These are phyloP conservation scores for Hypoxylon sp. DNA, from an alignment of 2,329 filamentous ascomycete genomes.

Conservation along the genomic window DNA sequence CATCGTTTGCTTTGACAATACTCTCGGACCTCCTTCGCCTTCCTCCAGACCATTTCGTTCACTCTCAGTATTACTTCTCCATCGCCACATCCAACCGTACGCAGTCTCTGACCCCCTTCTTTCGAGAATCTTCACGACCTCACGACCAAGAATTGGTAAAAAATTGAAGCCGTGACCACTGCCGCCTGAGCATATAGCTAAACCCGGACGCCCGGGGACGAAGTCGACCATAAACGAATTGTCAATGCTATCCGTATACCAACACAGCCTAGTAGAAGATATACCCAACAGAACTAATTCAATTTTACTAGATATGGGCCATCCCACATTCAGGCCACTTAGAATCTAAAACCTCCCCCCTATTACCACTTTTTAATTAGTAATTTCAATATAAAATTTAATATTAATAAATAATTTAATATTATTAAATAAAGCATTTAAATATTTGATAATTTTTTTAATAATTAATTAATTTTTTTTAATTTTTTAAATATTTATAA, in stretches of 20 bases:
- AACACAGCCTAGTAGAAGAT: constrained; percentile 58
- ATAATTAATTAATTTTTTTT: too few species aligned
- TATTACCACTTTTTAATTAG: too few species aligned
- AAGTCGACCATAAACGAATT: constrained; percentile 59
- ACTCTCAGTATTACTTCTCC: constrained; percentile 37
- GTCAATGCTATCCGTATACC: constrained; percentile 51
- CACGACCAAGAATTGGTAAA: constrained; percentile 48
- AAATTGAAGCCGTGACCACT: constrained; percentile 59
- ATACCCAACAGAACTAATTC: constrained; percentile 55
- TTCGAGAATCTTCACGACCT: constrained; percentile 50
- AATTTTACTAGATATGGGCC: constrained; percentile 46
- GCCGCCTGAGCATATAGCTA: constrained; percentile 71
- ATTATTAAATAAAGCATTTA: too few species aligned
- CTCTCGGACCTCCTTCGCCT: constrained; percentile 46
- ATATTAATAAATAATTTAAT: too few species aligned
- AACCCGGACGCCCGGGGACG: constrained; percentile 48
- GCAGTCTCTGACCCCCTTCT: constrained; percentile 41
- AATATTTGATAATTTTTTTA: too few species aligned
- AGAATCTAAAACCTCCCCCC: too few species aligned
- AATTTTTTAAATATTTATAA: too few species aligned
- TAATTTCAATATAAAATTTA: too few species aligned
- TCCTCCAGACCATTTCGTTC: constrained; percentile 48
- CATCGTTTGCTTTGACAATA: constrained; percentile 48
- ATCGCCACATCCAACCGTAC: constrained; percentile 49
- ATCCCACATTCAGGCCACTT: too few species aligned